Evolutionary conservation across 345 rosid species (phyloP).

Genomic region (Rhodamnia argentea): DNA sequence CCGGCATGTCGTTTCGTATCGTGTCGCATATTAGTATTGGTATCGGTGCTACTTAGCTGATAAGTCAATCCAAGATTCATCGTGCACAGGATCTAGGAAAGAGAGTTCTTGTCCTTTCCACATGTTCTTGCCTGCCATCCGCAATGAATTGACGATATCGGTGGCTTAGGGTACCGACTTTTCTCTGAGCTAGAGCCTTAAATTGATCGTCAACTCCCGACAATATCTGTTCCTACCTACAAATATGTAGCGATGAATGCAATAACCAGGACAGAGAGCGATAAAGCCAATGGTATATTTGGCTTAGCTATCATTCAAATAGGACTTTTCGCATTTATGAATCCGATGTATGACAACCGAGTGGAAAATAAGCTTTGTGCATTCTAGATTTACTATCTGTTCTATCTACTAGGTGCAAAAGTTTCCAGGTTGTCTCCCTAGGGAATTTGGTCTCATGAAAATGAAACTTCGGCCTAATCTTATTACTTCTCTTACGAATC

Average conservation of each 20-base stretch:
- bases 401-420: neutral
- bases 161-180: neutral
- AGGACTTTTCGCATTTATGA: too few species aligned
- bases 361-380: neutral
- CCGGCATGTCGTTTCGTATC: too few species aligned
- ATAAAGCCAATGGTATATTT: too few species aligned
- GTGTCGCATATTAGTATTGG: too few species aligned
- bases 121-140: neutral
- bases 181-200: neutral
- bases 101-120: neutral
- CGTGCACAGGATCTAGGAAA: neutral
- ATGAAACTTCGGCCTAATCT: neutral
- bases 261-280: too few species aligned
- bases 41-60: neutral
- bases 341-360: too few species aligned
- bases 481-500: neutral
- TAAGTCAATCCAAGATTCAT: neutral
- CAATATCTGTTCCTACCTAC: neutral
- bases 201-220: neutral
- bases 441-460: neutral
- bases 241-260: neutral
- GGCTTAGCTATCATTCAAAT: neutral
- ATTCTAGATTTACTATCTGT: neutral
- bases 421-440: neutral
- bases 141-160: neutral